Percentiles rank a stretch among this genome's conserved stretches.
These are phyloP conservation scores for Cercospora zeina DNA, from an alignment of 2,329 filamentous ascomycete species.

Conservation along the genomic window DNA sequence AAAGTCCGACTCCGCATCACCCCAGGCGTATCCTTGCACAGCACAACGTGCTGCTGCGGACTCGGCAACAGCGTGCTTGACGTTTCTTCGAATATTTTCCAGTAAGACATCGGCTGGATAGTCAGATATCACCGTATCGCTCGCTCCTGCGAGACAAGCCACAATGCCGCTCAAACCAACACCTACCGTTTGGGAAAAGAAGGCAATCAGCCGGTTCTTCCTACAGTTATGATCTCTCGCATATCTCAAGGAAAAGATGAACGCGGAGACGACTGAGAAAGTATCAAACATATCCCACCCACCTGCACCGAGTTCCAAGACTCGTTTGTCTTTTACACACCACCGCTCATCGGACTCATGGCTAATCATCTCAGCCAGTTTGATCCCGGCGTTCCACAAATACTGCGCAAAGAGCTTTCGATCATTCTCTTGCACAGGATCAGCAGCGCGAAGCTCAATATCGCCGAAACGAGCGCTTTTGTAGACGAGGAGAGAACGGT, in stretches of 20 bases:
- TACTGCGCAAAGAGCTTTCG: conserved; percentile 68
- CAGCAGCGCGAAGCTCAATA: conserved; percentile 46
- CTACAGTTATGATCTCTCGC: conserved; percentile 17
- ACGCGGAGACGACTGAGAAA: neutral
- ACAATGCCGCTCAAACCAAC: conserved; percentile 53
- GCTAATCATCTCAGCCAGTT: conserved; percentile 49
- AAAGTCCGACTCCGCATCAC: conserved; percentile 52
- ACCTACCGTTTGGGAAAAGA: conserved; percentile 35
- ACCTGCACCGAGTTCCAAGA: conserved; percentile 69
- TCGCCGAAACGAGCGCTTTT: conserved; percentile 40
- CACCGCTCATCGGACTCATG: conserved; percentile 43
- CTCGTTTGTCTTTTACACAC: conserved; percentile 53
- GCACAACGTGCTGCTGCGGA: conserved; percentile 38
- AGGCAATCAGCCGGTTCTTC: conserved; percentile 30
- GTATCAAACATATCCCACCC: conserved; percentile 37
- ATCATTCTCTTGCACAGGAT: conserved; percentile 55
- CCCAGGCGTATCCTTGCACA: conserved; percentile 67
- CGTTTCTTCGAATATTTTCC: conserved; percentile 59
- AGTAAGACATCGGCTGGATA: conserved; percentile 65
- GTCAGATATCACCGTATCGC: conserved; percentile 62
- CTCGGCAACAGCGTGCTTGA: conserved; percentile 52
- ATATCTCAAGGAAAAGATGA: neutral
- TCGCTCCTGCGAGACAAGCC: conserved; percentile 48
- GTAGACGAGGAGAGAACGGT: conserved; percentile 61
- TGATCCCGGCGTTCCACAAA: conserved; percentile 65